Conservation (phyloP, 805 yeast genomes). For the Priceomyces medius region DNA sequence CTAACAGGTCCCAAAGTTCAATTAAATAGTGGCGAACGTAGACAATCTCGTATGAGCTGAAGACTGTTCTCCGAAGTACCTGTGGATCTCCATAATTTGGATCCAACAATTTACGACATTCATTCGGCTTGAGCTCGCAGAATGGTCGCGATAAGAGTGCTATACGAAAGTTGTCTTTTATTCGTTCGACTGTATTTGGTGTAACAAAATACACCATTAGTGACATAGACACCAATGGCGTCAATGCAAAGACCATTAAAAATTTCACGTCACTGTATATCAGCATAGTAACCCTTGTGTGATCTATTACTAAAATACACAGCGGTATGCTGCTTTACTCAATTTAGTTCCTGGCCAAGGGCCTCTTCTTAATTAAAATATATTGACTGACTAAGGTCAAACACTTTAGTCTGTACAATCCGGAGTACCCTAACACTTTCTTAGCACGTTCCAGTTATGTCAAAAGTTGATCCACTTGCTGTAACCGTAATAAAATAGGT, state of each 20-base stretch:
- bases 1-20: conserved; percentile 9
- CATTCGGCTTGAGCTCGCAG: conserved; percentile 14
- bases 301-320: not conserved
- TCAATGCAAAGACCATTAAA: not conserved
- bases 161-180: conserved; percentile 14
- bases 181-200: conserved; percentile 14
- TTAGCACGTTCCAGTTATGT: no score
- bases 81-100: conserved; percentile 7
- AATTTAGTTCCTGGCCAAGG: no score
- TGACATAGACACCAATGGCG: conserved; percentile 4
- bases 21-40: conserved; percentile 15
- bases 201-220: conserved; percentile 9
- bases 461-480: no score
- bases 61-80: conserved; percentile 9
- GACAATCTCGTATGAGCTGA: conserved; percentile 15
- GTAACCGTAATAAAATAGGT: no score
- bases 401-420: no score
- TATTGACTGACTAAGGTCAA: no score
- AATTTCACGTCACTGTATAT: conserved; percentile 3
- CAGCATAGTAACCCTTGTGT: conserved; percentile 1
- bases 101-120: conserved; percentile 8
- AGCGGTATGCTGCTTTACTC: no score
- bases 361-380: no score
- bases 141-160: conserved; percentile 13
- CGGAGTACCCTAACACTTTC: no score